Base-by-base conservation (phyloP, 805 yeast genomes). In the Cyberlindnera suaveolens region DNA sequence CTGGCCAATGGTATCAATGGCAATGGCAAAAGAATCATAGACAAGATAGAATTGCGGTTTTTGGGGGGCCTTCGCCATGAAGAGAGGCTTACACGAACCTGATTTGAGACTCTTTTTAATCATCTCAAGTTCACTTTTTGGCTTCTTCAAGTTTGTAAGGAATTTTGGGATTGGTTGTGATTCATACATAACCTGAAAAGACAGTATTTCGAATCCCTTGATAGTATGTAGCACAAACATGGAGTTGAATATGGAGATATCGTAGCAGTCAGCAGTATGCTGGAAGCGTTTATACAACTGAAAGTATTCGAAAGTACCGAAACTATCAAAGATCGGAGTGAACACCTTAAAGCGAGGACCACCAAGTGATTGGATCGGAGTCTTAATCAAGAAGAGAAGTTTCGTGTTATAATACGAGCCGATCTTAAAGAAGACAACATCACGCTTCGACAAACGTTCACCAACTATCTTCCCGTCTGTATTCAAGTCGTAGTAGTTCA, bases 21-120 rank as follows among this genome's bases (percentile, higher is more conserved):
- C 80, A 3, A 86, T 66, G 4, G 86, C 88, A 52, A 82, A 80
- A 41, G 79, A 80, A 43, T 75, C 84, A 64, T 85, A 87, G 31
- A 85, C 82, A 37, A 85, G 59, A 13, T 85, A 61, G 41, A 80
- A 75, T 40, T 76, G 76, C 13, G 68, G 63, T 41, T 74, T 67
- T 38, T 77, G 75, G 8, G 68, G 61, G n/a, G 83, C 66, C 53
- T 77, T 77, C 56, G 75, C 80, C 72, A 83, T 79, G 2, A 82
- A 79, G 52, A 82, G 61, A 1, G 91, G 86, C 54, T 51, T 65
- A 54, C 56, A 51, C 27, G 57, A 56, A 2, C 70, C 63, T 14
- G 67, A 61, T 15, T 61, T 60, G n/a, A 75, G 48, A 16, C 61
- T 55, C 49, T 66, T 68, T 36, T 66, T 65, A 43, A 75, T 70